Base-by-base conservation (phyloP, 768 basidiomycete species). In the Megacollybia marginata region DNA sequence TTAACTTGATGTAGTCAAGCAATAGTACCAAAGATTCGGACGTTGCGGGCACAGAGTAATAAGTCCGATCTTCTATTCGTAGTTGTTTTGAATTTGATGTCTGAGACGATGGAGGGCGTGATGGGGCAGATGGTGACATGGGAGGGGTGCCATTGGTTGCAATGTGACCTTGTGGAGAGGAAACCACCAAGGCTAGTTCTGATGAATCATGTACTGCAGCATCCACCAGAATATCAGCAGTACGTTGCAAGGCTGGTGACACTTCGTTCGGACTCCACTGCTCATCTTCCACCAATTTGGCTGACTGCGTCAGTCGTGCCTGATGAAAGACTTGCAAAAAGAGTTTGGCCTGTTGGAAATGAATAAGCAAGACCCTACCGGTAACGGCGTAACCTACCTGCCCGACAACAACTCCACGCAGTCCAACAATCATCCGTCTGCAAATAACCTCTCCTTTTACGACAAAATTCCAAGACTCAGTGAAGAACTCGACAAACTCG, bases 281-380 rank as follows among this genome's bases (percentile, higher is more conserved):
- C 61, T 99, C 96, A 56, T 97, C 92, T 64, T 98, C 93, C 8
- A 99, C 95, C 23, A 91, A 69, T 62, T 87, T 91, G 23, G 95
- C 94, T 2, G 86, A 88, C 49, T 76, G 76, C 2, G 83, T 79
- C 42, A 98, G 78, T 46, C 87, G 77, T 10, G 75, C 66, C 56
- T 92, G 84, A 61, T 99, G 96, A 68, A 94, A 97, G 1, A 73
- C 66, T 59, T 88, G 82, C 23, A 99, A 70, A 70, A 94, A 99
- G 9, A 78, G 68, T 67, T 93, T 94, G 6, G 93, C 89, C 85
- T 93, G 57, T 28, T 28, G 23, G 23, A 34, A 48, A 48, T 57
- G 51, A 53, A 49, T 16, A 36, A 46, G 42, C 44, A 48, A 48
- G 9, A 28, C 38, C n/a, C 23, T 28, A 28, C 23, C 23, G 23